These are phyloP conservation scores for Ogataea paradorogensis DNA, from an alignment of 805 yeast species.

Conservation along the genomic window DNA sequence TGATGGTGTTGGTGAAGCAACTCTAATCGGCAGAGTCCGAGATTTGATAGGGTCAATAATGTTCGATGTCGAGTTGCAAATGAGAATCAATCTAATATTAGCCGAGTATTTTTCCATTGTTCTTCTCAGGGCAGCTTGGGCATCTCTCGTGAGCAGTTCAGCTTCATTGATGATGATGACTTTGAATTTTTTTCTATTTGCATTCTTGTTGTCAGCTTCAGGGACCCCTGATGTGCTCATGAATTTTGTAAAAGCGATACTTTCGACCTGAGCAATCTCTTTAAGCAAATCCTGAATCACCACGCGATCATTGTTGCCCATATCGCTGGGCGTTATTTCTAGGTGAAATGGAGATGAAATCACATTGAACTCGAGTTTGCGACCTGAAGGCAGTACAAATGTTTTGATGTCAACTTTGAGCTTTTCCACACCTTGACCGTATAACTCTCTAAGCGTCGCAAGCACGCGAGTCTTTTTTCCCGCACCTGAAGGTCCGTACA, in stretches of 20 bases:
- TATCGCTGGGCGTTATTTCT: slow-evolving; percentile 94
- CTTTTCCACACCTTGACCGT: slow-evolving; percentile 78
- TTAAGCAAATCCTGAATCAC: slow-evolving; percentile 92
- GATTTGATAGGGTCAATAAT: slow-evolving; percentile 94
- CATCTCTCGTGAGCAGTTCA: slow-evolving; percentile 84
- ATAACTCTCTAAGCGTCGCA: slow-evolving; percentile 73
- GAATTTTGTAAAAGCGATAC: slow-evolving; percentile 70
- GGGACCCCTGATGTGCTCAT: slow-evolving; percentile 39
- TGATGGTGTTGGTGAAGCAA: slow-evolving; percentile 69
- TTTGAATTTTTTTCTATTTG: slow-evolving; percentile 54
- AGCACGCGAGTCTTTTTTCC: slow-evolving; percentile 94
- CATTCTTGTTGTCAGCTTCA: slow-evolving; percentile 20
- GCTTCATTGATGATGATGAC: slow-evolving; percentile 90
- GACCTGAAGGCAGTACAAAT: slow-evolving; percentile 66
- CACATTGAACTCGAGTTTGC: slow-evolving; percentile 87
- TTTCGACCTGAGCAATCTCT: slow-evolving; percentile 93
- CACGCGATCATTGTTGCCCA: slow-evolving; percentile 93
- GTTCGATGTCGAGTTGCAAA: slow-evolving; percentile 87
- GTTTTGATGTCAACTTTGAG: slow-evolving; percentile 88
- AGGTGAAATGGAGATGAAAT: slow-evolving; percentile 89
- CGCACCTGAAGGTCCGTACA: slow-evolving; percentile 96
- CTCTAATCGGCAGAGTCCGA: slow-evolving; percentile 83
- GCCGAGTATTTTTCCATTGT: slow-evolving; percentile 94
- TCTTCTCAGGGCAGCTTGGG: slow-evolving; percentile 92
- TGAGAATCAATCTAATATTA: slow-evolving; percentile 76